These are phyloP conservation scores for Monosporascus sp. DNA, from an alignment of 2,329 filamentous ascomycete species.

Conservation along the genomic window DNA sequence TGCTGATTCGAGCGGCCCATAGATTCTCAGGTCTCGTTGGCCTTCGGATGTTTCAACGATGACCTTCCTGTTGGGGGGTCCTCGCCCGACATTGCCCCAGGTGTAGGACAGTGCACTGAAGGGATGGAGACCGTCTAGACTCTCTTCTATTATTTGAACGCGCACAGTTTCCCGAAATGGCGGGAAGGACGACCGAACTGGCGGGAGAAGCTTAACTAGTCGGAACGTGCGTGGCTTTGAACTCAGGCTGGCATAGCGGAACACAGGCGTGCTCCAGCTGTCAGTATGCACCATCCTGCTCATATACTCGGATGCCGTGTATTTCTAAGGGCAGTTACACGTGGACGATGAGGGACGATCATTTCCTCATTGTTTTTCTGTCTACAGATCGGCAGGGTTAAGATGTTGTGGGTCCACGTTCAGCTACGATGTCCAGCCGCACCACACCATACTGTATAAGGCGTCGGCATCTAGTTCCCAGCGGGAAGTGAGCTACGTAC, in stretches of 20 bases:
- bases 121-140: conserved; percentile 7
- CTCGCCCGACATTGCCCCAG: conserved; percentile 17
- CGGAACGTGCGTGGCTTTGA: conserved; percentile 16
- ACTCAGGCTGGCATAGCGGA: conserved; percentile 4
- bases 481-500: too few relatives aligned
- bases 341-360: neutral
- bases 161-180: conserved; percentile 17
- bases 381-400: too few relatives aligned
- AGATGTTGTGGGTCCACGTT: too few relatives aligned
- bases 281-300: neutral
- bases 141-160: conserved; percentile 21
- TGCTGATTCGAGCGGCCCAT: conserved; percentile 24
- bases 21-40: conserved; percentile 15
- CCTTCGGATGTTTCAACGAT: conserved; percentile 15
- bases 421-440: too few relatives aligned
- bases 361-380: too few relatives aligned
- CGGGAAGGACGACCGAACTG: conserved; percentile 11
- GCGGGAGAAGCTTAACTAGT: conserved; percentile 17
- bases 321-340: neutral
- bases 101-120: conserved; percentile 29
- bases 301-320: neutral
- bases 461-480: too few relatives aligned
- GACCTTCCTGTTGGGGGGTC: conserved; percentile 17
- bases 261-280: neutral
- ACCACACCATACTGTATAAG: too few relatives aligned